Evolutionary conservation across 371 early-diverging fungal genomes (phyloP).

Genomic region (Mucor plumbeus): DNA sequence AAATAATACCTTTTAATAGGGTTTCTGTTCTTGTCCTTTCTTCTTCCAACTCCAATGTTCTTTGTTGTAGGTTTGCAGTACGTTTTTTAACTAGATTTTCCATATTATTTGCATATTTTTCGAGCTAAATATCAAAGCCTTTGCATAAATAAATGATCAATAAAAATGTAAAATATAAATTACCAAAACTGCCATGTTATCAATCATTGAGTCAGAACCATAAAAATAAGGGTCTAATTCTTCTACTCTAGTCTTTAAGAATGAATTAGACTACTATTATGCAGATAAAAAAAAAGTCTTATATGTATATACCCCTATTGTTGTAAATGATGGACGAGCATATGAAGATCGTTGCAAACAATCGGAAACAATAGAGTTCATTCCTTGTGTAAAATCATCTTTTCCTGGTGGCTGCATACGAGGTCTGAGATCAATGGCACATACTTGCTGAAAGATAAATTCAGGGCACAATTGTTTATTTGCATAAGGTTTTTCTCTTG

Average conservation of each 20-base stretch:
- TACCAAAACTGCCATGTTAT: constrained; percentile 57
- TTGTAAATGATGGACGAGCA: constrained; percentile 41
- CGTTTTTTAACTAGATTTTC: constrained; percentile 54
- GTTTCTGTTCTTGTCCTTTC: constrained; percentile 51
- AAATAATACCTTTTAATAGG: constrained; percentile 32
- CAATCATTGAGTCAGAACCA: constrained; percentile 50
- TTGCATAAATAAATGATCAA: neutral
- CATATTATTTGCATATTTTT: constrained; percentile 62
- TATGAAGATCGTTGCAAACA: constrained; percentile 34
- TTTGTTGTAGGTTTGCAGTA: constrained; percentile 53
- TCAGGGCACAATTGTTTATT: constrained; percentile 1
- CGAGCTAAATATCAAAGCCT: constrained; percentile 30
- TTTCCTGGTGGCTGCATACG: constrained; percentile 27
- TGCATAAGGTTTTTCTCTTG: constrained; percentile 45
- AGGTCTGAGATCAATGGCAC: constrained; percentile 34
- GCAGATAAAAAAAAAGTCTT: neutral
- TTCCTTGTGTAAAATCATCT: constrained; percentile 45
- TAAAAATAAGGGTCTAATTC: constrained; percentile 50
- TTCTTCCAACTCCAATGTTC: constrained; percentile 56
- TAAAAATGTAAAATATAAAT: neutral
- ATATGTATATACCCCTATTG: constrained; percentile 30
- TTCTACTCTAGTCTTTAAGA: constrained; percentile 38
- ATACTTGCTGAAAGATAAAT: constrained; percentile 30
- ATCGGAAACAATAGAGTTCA: constrained; percentile 43
- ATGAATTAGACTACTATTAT: neutral